phyloP scores from a whole-genome alignment of 106 monocot genomes.

The Chionographis japonica region DNA sequence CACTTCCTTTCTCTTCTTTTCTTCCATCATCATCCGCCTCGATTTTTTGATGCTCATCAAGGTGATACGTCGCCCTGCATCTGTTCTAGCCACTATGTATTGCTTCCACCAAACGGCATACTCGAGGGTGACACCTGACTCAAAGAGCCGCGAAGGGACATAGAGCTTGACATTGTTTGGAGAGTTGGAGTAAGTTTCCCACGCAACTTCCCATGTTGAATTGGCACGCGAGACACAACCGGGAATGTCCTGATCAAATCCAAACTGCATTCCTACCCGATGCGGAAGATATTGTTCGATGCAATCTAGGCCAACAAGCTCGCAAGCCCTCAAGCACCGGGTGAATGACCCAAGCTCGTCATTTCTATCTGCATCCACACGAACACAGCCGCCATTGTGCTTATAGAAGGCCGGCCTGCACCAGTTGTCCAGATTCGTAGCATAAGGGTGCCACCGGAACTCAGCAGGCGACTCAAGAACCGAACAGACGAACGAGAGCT shows the following conservation, averaged over 20 bases:
- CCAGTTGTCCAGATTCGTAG: slow-evolving; percentile 22
- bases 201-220: slow-evolving; percentile 32
- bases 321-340: slow-evolving; percentile 33
- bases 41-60: slow-evolving; percentile 2
- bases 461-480: slow-evolving; percentile 27
- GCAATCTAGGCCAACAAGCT: slow-evolving; percentile 51
- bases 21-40: not conserved
- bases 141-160: slow-evolving; percentile 38
- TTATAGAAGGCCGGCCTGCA: slow-evolving; percentile 22
- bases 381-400: slow-evolving; percentile 33
- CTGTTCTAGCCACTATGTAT: not conserved
- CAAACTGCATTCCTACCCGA: slow-evolving; percentile 75
- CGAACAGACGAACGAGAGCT: slow-evolving; percentile 15
- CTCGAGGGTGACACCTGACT: slow-evolving; percentile 33
- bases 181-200: slow-evolving; percentile 36
- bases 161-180: slow-evolving; percentile 33
- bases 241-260: slow-evolving; percentile 72
- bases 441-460: slow-evolving; percentile 61
- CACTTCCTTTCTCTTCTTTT: slow-evolving; percentile 5
- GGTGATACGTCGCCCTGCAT: not conserved
- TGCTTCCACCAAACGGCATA: slow-evolving; percentile 41
- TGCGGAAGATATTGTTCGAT: slow-evolving; percentile 63
- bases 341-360: slow-evolving; percentile 35
- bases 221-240: slow-evolving; percentile 22
- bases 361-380: slow-evolving; percentile 10